Evolutionary conservation across 225 moss, liverwort and hornwort species (phyloP), one percentile per base, ranked within the genome.

Genomic region (Ulota crispa): DNA sequence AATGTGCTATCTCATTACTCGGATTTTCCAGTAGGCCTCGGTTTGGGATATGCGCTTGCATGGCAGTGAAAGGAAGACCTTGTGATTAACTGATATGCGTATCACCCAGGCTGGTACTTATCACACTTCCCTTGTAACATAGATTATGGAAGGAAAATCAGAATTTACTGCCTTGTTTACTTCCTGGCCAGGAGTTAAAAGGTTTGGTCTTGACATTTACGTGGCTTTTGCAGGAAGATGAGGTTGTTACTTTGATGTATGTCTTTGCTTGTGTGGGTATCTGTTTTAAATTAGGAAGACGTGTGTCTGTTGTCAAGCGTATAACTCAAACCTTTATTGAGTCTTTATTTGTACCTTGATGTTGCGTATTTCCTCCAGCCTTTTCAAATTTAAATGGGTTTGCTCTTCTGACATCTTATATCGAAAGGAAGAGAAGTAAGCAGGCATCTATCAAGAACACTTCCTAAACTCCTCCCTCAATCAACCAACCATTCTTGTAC

Each of bases 1-100:
- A 16, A 81, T 68, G 78, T 87, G 87, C 69, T 73, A 73, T 62
- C 80, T 77, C 82, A 45, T 56, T 77, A 80, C 88, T 85, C 77
- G 77, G 77, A 80, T 83, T 88, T 77, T 83, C 60, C 39, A 56
- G 80, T 83, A 85, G 77, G 72, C 72, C 76, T 79, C 54, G n/a
- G 55, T 63, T 66, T 81, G 85, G 82, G 68, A 76, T 65, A 76
- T 79, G 79, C 62, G 43, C 75, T 67, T 85, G 81, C 82, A 59
- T 80, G 64, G 71, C 76, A 75, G 74, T 88, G 88, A 85, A 53
- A 76, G 76, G 60, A 76, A 72, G 23, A 62, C 68, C 55, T 82
- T 53, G 61, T 67, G 85, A 68, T 82, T 8, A 36, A 72, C 71
- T 27, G 52, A 75, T 88, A 8, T 55, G 45, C 28, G 9, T 76